phyloP scores from a whole-genome alignment of 2,329 filamentous ascomycete species.

The Fusarium pilosicola region DNA sequence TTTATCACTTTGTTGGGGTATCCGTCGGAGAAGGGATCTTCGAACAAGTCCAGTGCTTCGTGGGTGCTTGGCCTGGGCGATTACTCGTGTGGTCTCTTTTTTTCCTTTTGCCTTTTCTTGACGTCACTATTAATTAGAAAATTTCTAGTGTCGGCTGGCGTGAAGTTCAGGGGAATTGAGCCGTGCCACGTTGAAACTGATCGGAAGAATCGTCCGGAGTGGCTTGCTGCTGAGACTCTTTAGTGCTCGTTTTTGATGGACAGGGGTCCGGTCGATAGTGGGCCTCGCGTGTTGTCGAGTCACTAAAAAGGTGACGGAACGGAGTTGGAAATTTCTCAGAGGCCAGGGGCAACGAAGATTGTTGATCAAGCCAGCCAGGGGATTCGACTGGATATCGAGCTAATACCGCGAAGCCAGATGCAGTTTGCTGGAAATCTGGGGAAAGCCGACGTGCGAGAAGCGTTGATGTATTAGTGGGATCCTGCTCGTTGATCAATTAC shows the following conservation, averaged over 20 bases:
- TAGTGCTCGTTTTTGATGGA: conserved; percentile 11
- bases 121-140: conserved; percentile 33
- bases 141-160: conserved; percentile 25
- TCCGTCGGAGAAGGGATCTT: conserved; percentile 1
- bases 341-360: conserved; percentile 14
- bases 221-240: conserved; percentile 30
- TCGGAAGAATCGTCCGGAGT: conserved; percentile 30
- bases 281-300: conserved; percentile 25
- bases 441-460: background rate
- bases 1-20: conserved; percentile 13
- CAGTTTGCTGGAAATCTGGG: conserved; percentile 25
- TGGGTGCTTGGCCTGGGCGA: conserved; percentile 25
- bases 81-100: background rate
- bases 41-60: conserved; percentile 10
- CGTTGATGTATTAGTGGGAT: conserved; percentile 9
- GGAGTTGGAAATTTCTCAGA: conserved; percentile 10
- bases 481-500: conserved; percentile 21
- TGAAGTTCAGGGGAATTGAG: conserved; percentile 29
- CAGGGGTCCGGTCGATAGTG: conserved; percentile 25
- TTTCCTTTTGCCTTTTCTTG: conserved; percentile 2
- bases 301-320: conserved; percentile 18
- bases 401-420: conserved; percentile 10
- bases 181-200: conserved; percentile 33
- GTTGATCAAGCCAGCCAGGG: conserved; percentile 22
- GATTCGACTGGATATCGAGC: conserved; percentile 17